A percentile compares a stretch with the other conserved stretches of the same genome.
These are phyloP conservation scores for Helminthosporium solani DNA, from an alignment of 2,329 filamentous ascomycete genomes.

Conservation along the genomic window DNA sequence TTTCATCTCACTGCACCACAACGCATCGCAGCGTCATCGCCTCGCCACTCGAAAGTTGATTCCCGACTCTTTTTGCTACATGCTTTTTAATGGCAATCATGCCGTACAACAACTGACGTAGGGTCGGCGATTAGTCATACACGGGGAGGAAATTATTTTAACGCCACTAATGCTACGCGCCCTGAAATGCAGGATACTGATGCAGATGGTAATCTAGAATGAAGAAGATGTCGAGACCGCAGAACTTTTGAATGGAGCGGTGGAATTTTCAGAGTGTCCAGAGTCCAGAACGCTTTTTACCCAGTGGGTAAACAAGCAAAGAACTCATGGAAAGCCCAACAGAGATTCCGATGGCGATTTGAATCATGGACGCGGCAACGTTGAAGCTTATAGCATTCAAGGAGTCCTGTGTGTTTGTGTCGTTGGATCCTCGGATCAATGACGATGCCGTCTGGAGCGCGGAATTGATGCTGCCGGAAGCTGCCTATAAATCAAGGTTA, in stretches of 20 bases:
- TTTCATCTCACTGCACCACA: background rate
- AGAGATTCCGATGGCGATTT: slow-evolving; percentile 54
- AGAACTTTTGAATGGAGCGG: background rate
- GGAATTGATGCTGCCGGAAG: slow-evolving; percentile 32
- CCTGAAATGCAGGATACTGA: background rate
- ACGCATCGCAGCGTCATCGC: background rate
- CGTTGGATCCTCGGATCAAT: slow-evolving; percentile 23
- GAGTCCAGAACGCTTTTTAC: slow-evolving; percentile 47
- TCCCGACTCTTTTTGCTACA: background rate
- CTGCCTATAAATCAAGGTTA: too few species aligned
- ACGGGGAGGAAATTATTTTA: background rate
- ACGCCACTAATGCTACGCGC: background rate
- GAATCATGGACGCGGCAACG: slow-evolving; percentile 51
- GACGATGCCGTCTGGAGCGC: slow-evolving; percentile 30
- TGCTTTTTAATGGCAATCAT: background rate
- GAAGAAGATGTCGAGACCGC: background rate
- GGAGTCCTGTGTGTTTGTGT: slow-evolving; percentile 2
- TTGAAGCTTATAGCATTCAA: slow-evolving; percentile 37
- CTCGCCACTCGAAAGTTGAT: background rate
- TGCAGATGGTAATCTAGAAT: background rate
- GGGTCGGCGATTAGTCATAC: background rate
- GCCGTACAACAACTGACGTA: background rate
- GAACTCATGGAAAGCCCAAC: slow-evolving; percentile 53
- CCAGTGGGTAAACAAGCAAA: slow-evolving; percentile 51
- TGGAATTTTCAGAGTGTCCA: slow-evolving; percentile 25